A percentile compares a stretch with the other conserved stretches of the same genome.
phyloP scores from a whole-genome alignment of 331 rosid species.

The Saraca asoca region DNA sequence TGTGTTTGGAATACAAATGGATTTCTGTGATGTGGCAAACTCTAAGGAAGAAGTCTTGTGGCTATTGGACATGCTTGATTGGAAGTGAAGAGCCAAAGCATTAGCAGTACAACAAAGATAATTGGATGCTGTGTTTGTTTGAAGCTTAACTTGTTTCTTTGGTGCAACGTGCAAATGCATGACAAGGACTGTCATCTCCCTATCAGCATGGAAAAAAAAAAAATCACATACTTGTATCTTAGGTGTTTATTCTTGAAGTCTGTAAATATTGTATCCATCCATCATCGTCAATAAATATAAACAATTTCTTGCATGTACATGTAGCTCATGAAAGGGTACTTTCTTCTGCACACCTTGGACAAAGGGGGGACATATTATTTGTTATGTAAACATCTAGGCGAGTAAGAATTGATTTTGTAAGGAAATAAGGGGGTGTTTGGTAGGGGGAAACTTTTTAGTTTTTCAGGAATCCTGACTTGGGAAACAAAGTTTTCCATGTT shows the following conservation, averaged over 20 bases:
- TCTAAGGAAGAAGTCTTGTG: slow-evolving; percentile 82
- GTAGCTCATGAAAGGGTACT: neutral
- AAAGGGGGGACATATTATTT: neutral
- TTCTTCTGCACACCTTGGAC: neutral
- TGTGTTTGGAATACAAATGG: slow-evolving; percentile 87
- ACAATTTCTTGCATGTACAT: neutral
- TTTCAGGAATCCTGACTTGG: too few relatives aligned
- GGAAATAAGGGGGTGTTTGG: too few relatives aligned
- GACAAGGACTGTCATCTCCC: slow-evolving; percentile 8
- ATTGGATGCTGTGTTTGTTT: slow-evolving; percentile 27
- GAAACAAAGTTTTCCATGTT: too few relatives aligned
- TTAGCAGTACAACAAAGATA: slow-evolving; percentile 16
- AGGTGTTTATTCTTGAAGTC: slow-evolving; percentile 1
- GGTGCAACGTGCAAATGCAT: slow-evolving; percentile 14
- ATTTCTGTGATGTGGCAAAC: slow-evolving; percentile 82
- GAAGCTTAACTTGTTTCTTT: slow-evolving; percentile 8
- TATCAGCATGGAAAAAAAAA: slow-evolving; percentile 11
- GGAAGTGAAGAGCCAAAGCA: slow-evolving; percentile 61
- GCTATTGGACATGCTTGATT: slow-evolving; percentile 85
- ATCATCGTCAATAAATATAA: neutral
- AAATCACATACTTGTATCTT: slow-evolving; percentile 2
- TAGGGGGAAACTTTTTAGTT: too few relatives aligned
- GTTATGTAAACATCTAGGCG: neutral
- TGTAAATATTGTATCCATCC: slow-evolving; percentile 34
- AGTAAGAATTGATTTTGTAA: too few relatives aligned